Evolutionary conservation across 106 monocot genomes (phyloP).

Genomic region (Vanilla planifolia): DNA sequence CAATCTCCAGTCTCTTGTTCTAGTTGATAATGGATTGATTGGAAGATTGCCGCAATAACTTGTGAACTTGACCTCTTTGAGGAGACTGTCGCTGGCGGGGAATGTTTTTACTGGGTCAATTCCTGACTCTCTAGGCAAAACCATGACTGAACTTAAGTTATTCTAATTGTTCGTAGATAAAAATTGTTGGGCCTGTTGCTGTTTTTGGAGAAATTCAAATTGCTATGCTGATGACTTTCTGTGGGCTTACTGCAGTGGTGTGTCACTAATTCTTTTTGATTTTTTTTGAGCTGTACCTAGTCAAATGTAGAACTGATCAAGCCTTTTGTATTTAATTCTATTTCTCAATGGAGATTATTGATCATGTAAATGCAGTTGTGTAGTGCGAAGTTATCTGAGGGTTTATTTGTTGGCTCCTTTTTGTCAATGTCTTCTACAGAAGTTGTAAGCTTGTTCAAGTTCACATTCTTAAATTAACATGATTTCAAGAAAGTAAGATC

Average conservation of each 20-base stretch:
- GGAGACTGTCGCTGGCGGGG: constrained; percentile 45
- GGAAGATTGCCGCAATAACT: constrained; percentile 49
- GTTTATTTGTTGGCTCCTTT: constrained; percentile 90
- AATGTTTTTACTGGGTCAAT: constrained; percentile 48
- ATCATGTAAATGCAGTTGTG: constrained; percentile 57
- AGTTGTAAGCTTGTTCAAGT: constrained; percentile 48
- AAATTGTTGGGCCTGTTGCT: constrained; percentile 88
- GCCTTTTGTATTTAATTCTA: constrained; percentile 1
- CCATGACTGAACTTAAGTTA: constrained; percentile 31
- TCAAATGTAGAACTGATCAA: neutral
- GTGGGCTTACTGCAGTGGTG: constrained; percentile 87
- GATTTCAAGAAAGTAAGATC: neutral
- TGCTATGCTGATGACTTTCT: constrained; percentile 72
- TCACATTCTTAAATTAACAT: neutral
- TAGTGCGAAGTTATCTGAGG: constrained; percentile 86
- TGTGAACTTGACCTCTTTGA: constrained; percentile 23
- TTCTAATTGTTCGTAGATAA: constrained; percentile 52
- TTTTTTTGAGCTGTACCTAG: neutral
- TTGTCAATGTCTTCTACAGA: constrained; percentile 99
- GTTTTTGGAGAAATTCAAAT: constrained; percentile 96
- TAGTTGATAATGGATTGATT: constrained; percentile 49
- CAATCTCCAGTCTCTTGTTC: constrained; percentile 57
- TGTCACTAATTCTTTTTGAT: neutral
- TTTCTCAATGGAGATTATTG: neutral
- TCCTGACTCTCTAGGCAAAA: constrained; percentile 38